Conservation (phyloP, 345 rosid species). For the Salix brachista region DNA sequence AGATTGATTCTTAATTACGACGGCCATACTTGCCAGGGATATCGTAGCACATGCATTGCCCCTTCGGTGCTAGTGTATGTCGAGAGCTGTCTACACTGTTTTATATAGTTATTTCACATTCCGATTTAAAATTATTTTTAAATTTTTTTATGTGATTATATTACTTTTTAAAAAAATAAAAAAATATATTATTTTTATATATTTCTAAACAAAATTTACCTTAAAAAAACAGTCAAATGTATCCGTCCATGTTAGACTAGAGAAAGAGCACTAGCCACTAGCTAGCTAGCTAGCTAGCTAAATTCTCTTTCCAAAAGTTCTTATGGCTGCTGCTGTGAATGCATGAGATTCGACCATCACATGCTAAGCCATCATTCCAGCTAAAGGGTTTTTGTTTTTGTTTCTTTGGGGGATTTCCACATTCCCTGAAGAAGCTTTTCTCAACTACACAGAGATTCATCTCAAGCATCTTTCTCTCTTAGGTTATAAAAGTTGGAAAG, state of each 20-base stretch:
- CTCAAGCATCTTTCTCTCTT: too few species aligned
- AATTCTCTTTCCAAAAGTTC: constrained; percentile 4
- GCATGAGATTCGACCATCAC: constrained; percentile 9
- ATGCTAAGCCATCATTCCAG: constrained; percentile 21
- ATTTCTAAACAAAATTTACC: too few species aligned
- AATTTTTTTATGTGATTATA: too few species aligned
- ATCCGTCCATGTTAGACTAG: neutral
- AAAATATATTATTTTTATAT: too few species aligned
- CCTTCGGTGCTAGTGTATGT: neutral
- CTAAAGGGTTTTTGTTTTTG: constrained; percentile 1
- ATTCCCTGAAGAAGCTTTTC: too few species aligned
- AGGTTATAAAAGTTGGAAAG: too few species aligned
- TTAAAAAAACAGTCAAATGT: neutral
- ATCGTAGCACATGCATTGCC: constrained; percentile 17
- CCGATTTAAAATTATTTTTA: too few species aligned
- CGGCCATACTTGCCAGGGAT: constrained; percentile 6
- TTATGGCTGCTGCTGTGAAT: constrained; percentile 5
- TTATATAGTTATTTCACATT: neutral
- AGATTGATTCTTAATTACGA: neutral
- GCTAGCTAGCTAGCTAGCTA: neutral
- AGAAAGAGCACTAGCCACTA: neutral
- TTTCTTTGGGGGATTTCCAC: neutral
- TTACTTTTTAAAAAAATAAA: too few species aligned
- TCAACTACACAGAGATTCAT: too few species aligned
- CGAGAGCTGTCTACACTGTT: constrained; percentile 8